Base-by-base conservation (phyloP, 306 rosid genomes). In the Arachis hypogaea region DNA sequence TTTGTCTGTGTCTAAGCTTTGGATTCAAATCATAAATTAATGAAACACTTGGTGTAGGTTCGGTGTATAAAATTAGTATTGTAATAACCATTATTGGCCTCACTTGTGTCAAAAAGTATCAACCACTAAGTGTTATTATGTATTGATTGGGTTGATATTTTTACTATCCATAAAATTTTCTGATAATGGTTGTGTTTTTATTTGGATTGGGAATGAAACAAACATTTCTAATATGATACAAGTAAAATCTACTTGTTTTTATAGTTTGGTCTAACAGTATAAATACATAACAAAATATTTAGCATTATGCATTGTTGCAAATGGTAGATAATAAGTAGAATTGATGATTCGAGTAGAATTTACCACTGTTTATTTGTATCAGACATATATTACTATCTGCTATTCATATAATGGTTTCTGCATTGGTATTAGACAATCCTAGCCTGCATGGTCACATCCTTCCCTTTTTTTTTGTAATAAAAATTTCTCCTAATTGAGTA, bases 21-120 rank as follows among this genome's bases (percentile, higher is more conserved):
- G 51, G 70, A 70, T 43, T 69, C 71, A 52, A 62, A 28, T 52
- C 55, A 63, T 71, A 16, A 71, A 55, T 66, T 47, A 49, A 57
- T 63, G 56, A 65, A 63, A 60, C 36, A 12, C 46, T 41, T 57
- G 47, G 36, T 77, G 33, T 55, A 63, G 44, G 12, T 46, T 56
- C 6, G 66, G 61, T 64, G 9, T 36, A 62, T 49, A 10, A 57
- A 49, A 49, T 61, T 69, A 42, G 52, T 12, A 8, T 63, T 58
- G 30, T 49, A 61, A 61, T 22, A 59, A 69, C 69, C 18, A 63
- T 41, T 29, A n/a, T 66, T 72, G 33, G 12, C 63, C 7, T 41
- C 50, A 41, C 28, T 59, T 64, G 58, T 33, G 50, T 65, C 9
- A 65, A 22, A 40, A 66, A 12, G 56, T 38, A 11, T 43, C 68